Evolutionary conservation across 768 basidiomycete species (phyloP).

Genomic region (Termitomyces sp.): DNA sequence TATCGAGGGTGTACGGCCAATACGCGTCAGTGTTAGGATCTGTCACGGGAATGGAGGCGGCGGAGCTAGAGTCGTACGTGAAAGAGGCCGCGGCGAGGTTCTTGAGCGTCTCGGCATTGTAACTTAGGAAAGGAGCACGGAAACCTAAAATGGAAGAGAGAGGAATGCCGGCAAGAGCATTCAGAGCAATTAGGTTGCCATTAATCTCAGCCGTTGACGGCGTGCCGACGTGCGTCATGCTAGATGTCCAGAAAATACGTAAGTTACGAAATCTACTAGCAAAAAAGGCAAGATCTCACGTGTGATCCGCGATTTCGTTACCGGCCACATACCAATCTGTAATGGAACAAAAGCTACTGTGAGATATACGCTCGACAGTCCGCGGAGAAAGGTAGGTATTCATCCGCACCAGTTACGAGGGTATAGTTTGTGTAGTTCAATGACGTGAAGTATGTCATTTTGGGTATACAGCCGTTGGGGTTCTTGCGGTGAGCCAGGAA

Average conservation of each 20-base stretch:
- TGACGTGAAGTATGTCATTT: slow-evolving; percentile 74
- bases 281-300: slow-evolving; percentile 33
- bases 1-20: slow-evolving; percentile 81
- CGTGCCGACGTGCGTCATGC: slow-evolving; percentile 72
- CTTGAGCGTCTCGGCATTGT: slow-evolving; percentile 55
- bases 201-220: slow-evolving; percentile 63
- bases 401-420: slow-evolving; percentile 46
- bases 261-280: neutral
- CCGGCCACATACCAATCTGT: slow-evolving; percentile 76
- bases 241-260: slow-evolving; percentile 17
- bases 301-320: slow-evolving; percentile 79
- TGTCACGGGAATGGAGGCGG: slow-evolving; percentile 60
- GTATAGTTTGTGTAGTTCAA: slow-evolving; percentile 73
- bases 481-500: slow-evolving; percentile 71
- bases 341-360: slow-evolving; percentile 1
- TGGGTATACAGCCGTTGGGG: slow-evolving; percentile 69
- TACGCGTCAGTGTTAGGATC: slow-evolving; percentile 64
- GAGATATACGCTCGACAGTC: neutral
- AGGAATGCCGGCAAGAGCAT: slow-evolving; percentile 74
- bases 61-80: slow-evolving; percentile 64
- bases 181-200: slow-evolving; percentile 74
- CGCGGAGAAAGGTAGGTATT: neutral
- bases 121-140: slow-evolving; percentile 74
- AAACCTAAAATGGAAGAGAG: slow-evolving; percentile 60
- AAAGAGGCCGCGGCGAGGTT: slow-evolving; percentile 50